Evolutionary conservation across 2,329 filamentous ascomycete genomes (phyloP).

Genomic region (Talaromyces amestolkiae): DNA sequence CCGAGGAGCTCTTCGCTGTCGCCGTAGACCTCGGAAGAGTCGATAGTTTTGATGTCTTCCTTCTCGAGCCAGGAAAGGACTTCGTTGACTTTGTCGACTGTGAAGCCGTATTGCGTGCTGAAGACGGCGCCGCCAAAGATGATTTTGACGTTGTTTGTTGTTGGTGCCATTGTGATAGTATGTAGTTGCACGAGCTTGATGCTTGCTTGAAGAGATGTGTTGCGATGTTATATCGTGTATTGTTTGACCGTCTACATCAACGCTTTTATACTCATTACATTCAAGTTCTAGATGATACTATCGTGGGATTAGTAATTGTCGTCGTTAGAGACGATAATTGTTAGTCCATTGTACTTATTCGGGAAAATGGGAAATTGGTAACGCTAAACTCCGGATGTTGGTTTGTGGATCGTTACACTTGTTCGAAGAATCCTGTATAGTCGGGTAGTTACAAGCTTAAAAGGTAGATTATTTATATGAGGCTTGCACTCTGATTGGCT

Average conservation of each 20-base stretch:
- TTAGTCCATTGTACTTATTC: neutral
- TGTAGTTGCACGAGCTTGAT: neutral
- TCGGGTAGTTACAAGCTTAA: neutral
- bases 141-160: slow-evolving; percentile 11
- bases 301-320: neutral
- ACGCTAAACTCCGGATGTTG: neutral
- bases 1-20: slow-evolving; percentile 12
- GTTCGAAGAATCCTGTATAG: neutral
- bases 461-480: neutral
- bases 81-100: neutral
- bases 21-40: slow-evolving; percentile 4
- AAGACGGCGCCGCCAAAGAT: slow-evolving; percentile 7
- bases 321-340: neutral
- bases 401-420: neutral
- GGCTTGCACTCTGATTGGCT: too few species aligned
- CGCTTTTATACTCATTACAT: neutral
- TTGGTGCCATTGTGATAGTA: neutral
- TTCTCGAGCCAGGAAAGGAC: slow-evolving; percentile 4
- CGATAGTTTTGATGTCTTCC: slow-evolving; percentile 8
- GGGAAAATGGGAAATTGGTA: neutral
- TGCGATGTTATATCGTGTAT: too few species aligned
- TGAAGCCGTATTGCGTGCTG: neutral
- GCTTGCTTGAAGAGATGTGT: too few species aligned
- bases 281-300: neutral
- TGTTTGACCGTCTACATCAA: neutral